A percentile compares a stretch with the other conserved stretches of the same genome.
phyloP scores from a whole-genome alignment of 1,139 yeast species.

The Magnusiomyces paraingens region DNA sequence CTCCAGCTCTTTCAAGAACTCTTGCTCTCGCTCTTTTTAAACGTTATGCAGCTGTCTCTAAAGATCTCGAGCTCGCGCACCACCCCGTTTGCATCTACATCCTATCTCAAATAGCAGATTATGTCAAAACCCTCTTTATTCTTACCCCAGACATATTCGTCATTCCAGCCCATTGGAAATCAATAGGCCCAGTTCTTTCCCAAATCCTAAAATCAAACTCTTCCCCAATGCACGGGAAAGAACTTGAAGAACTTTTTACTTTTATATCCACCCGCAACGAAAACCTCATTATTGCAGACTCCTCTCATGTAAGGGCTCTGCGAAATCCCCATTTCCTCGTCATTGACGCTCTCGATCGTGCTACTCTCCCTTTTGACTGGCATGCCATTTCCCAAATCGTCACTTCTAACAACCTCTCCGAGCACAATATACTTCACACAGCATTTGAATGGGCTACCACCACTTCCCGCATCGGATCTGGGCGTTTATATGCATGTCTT shows the following conservation, averaged over 20 bases:
- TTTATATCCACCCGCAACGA: conserved; percentile 27
- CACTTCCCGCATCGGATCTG: conserved; percentile 21
- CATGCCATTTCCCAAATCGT: conserved; percentile 21
- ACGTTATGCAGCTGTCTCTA: conserved; percentile 12
- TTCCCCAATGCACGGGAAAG: conserved; percentile 8
- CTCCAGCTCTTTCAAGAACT: conserved; percentile 37
- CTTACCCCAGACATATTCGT: conserved; percentile 63
- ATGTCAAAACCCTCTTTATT: conserved; percentile 39
- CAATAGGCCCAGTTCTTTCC: conserved; percentile 49
- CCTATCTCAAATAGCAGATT: conserved; percentile 11
- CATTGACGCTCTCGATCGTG: conserved; percentile 22
- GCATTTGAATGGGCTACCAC: conserved; percentile 31
- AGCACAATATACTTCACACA: conserved; percentile 21
- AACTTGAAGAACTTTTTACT: conserved; percentile 21
- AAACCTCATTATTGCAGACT: conserved; percentile 25
- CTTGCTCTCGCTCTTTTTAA: conserved; percentile 28
- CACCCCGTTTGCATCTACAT: conserved; percentile 11
- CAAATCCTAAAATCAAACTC: conserved; percentile 30
- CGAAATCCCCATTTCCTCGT: conserved; percentile 20
- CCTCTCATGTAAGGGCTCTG: conserved; percentile 20
- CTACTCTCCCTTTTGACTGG: conserved; percentile 21
- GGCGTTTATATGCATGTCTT: conserved; percentile 25
- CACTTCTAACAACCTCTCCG: conserved; percentile 18
- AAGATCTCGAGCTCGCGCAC: not conserved
- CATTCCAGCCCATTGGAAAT: conserved; percentile 69